phyloP scores from a whole-genome alignment of 352 stramenopile species.

The Pythium volutum region DNA sequence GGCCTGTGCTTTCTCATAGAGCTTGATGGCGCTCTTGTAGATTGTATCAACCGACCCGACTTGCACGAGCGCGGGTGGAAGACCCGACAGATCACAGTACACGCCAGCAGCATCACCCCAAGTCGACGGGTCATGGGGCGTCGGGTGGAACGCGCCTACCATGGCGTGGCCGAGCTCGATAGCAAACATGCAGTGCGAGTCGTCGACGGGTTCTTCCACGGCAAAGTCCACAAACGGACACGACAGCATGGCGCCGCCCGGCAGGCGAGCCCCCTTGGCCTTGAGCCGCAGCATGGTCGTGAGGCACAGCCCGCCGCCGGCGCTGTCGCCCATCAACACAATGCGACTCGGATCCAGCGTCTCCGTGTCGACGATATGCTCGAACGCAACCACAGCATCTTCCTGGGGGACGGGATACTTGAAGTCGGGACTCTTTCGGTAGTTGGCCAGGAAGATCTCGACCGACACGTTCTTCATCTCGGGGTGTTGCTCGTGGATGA shows the following conservation, averaged over 20 bases:
- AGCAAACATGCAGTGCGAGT: constrained; percentile 50
- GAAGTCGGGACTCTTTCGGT: constrained; percentile 53
- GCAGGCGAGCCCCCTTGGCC: constrained; percentile 21
- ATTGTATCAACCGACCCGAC: constrained; percentile 49
- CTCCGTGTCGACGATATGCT: constrained; percentile 35
- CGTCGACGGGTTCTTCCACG: constrained; percentile 24
- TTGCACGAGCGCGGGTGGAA: constrained; percentile 49
- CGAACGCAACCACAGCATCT: constrained; percentile 46
- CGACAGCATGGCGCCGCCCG: constrained; percentile 35
- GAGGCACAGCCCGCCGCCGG: constrained; percentile 43
- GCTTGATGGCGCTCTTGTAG: constrained; percentile 36
- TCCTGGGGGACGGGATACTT: constrained; percentile 42
- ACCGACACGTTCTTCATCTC: constrained; percentile 24
- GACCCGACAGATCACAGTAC: constrained; percentile 33
- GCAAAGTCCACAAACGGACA: constrained; percentile 53
- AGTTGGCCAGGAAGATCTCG: constrained; percentile 61
- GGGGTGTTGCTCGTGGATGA: constrained; percentile 7
- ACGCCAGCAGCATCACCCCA: constrained; percentile 42
- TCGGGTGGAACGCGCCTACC: constrained; percentile 28
- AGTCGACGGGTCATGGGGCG: neutral
- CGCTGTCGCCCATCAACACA: constrained; percentile 50
- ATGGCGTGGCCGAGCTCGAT: constrained; percentile 38
- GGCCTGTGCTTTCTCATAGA: constrained; percentile 31
- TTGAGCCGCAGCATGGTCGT: constrained; percentile 42
- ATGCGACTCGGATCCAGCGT: constrained; percentile 31